Evolutionary conservation across 768 basidiomycete species (phyloP), one percentile per base, ranked within the genome.

Genomic region (Pisolithus orientalis): DNA sequence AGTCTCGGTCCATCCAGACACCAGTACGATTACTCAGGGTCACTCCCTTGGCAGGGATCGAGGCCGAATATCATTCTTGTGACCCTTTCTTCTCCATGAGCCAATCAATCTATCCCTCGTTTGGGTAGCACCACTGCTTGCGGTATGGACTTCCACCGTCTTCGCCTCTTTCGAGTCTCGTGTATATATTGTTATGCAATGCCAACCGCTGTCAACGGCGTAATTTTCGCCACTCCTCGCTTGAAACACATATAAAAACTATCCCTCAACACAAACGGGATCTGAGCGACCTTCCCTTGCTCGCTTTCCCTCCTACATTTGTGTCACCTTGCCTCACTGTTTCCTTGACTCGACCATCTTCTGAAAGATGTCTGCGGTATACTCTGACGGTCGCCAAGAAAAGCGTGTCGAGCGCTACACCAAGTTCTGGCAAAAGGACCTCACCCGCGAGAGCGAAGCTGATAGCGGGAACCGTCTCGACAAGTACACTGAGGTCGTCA

Each of bases 401-500:
- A 72, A 75, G 58, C 88, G 90, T 44, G 86, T 92, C 40, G 82
- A 82, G 65, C 84, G 82, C 69, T 98, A 99, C 73, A 86, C 86
- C 60, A 82, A 82, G 63, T 93, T 90, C 73, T 99, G 95, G 94
- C 79, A 94, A 56, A 85, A 87, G 65, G 87, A 95, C 67, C 74
- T 82, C 29, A 70, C 69, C 16, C 77, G 85, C 61, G 94, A 98
- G 70, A 71, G 66, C 47, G 73, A 77, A 3, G 72, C 68, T 13
- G 80, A 90, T 67, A 87, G 78, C 54, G 77, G 85, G 52, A 84
- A 83, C 62, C 80, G 95, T 54, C 70, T 94, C 43, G 80, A 80
- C 39, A 82, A 81, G 62, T 98, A 97, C 70, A 85, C 87, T 10
- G 92, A 96, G 49, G 91, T 99, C 55, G 90, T 98, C 54, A 95